Evolutionary conservation across 192 early-diverging fungal species (phyloP), one percentile per base, ranked within the genome.

Genomic region (Backusella australiensis): DNA sequence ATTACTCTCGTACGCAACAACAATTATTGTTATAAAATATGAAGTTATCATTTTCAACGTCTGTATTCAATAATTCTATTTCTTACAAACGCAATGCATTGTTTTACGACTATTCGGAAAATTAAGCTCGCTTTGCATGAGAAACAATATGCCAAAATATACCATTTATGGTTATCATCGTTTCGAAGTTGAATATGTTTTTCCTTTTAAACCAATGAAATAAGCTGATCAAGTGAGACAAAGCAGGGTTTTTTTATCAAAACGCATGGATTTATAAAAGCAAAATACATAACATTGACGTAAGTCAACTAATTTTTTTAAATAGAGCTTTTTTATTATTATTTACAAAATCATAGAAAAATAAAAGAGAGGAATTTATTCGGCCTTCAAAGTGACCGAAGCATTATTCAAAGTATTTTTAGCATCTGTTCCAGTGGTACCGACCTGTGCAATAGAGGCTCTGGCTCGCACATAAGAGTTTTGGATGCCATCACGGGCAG

Each of bases 391-490:
- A 8, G 72, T 67, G 12, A 79, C 69, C 11, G 73, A 71, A 23
- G 67, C 69, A 7, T 44, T 63, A 9, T 74, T 71, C 39, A 79
- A 39, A 19, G 78, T 79, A 17, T 79, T 79, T 34, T 69, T 71
- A 7, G 78, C 78, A 75, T 79, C 78, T 3, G 78, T 79, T 35
- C 74, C 78, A 72, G 73, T 79, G n/a, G 78, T 79, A 52, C 78
- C 78, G 23, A 71, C 59, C 3, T 75, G 78, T 15, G 78, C 73
- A 67, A 75, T 49, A 53, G 36, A 79, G 29, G 68, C 56, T 23
- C 78, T 72, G 7, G 78, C 73, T 69, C 71, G 71, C 39, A 29
- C 49, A 66, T 79, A 79, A 65, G 73, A 52, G 46, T 79, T 12
- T 17, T 70, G 74, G 19, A 75, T 59, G 1, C 63, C 44, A 41